These are phyloP conservation scores for Houttuynia cordata DNA, from an alignment of 164 flowering plant species.

Conservation along the genomic window DNA sequence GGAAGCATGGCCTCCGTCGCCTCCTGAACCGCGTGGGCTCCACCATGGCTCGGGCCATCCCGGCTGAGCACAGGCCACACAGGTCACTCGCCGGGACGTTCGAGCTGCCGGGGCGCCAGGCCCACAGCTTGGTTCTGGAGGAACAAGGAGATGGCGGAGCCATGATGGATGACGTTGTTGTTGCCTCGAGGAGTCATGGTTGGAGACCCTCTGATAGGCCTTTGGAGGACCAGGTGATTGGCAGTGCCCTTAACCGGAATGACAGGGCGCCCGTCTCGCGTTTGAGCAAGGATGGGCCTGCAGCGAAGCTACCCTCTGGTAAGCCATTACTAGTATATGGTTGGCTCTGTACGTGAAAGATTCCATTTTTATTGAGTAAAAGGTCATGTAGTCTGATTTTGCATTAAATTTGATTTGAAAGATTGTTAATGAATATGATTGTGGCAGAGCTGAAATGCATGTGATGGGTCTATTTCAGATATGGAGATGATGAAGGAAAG, in stretches of 20 bases:
- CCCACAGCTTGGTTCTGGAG: conserved; percentile 12
- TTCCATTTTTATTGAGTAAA: not conserved
- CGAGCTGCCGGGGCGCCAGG: not conserved
- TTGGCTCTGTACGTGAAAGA: not conserved
- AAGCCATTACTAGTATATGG: not conserved
- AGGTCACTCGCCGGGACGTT: not conserved
- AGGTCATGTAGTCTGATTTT: not conserved
- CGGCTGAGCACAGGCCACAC: not conserved
- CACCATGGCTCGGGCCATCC: not conserved
- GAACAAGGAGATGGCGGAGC: conserved; percentile 5
- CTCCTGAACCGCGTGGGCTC: not conserved
- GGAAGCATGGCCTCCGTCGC: not conserved
- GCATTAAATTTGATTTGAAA: not conserved
- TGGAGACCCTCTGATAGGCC: not conserved
- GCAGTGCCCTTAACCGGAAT: conserved; percentile 8
- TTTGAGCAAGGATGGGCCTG: conserved; percentile 9
- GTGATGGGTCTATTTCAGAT: conserved; percentile 27
- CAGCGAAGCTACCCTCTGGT: conserved; percentile 17
- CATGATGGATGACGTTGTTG: conserved; percentile 10
- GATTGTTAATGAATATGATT: not conserved
- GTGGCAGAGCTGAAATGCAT: not conserved
- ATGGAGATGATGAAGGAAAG: conserved; percentile 67
- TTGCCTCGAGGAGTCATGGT: conserved; percentile 12
- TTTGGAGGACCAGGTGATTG: conserved; percentile 14
- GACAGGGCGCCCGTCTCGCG: conserved; percentile 18